Base-by-base conservation (phyloP, 2,329 filamentous ascomycete genomes). In the Exophiala sp. region DNA sequence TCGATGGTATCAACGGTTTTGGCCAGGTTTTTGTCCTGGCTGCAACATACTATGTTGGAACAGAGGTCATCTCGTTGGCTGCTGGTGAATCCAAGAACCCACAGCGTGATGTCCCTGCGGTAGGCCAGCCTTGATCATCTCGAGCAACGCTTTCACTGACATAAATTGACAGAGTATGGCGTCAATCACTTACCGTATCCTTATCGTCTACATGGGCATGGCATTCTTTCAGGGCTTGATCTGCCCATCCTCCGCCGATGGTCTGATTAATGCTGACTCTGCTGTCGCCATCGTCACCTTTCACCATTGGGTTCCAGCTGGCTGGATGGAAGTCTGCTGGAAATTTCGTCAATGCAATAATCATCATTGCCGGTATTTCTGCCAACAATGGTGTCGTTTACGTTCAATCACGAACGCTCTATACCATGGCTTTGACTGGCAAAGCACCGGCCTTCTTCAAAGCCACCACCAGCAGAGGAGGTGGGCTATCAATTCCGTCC, bases 301-400 rank as follows among this genome's bases (percentile, higher is more conserved):
- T 78, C 65, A 78, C 78, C 36, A 77, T 81, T 41, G 77, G 74
- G 5, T 74, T 77, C 36, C 60, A 63, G 35, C 53, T 68, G 21
- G 69, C 69, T 1, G 70, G 69, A 8, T 71, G 71, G 58, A 61
- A 41, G 8, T 84, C 79, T 5, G 79, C 91, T 3, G 85, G 86
- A 0, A 83, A 82, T 5, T 80, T 91, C 50, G 84, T 91, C 70
- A 92, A 92, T 67, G 87, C 86, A 34, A 77, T 91, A 21, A 85
- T 91, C 62, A 77, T 91, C 60, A 88, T 84, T 0, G 87, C 85
- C 0, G 86, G 85, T 0, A 85, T 82, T 71, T 89, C 86, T 0
- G 78, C 86, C 0, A 83, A 81, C 0, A 90, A 90, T 62, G 83
- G 86, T 60, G 82, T 79, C 64, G 73, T 91, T 48, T 77, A 78